These are phyloP conservation scores for Alopecurus myosuroides DNA, from an alignment of 176 grass and related monocot species.

Conservation along the genomic window DNA sequence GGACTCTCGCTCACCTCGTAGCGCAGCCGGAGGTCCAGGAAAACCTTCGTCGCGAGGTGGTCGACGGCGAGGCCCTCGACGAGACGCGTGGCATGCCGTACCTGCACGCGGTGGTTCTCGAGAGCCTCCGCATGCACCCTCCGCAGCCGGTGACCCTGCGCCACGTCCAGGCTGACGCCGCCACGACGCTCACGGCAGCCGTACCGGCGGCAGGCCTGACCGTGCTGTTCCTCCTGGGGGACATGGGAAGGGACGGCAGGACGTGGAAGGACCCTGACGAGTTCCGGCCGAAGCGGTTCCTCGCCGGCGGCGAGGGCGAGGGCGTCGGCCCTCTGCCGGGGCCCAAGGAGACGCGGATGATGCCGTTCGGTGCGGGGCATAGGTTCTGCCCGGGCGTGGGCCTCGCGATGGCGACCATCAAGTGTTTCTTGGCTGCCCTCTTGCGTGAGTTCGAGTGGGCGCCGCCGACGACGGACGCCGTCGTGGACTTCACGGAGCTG, in stretches of 20 bases:
- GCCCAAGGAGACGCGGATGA: conserved; percentile 8
- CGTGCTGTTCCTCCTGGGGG: neutral
- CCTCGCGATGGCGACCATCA: neutral
- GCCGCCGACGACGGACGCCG: neutral
- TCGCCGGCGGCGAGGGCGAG: conserved; percentile 27
- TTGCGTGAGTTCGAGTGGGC: conserved; percentile 9
- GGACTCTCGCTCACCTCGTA: neutral
- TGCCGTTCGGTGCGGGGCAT: conserved; percentile 7
- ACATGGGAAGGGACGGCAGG: neutral
- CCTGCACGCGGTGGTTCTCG: neutral
- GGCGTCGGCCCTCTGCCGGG: neutral
- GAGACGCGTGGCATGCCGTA: neutral
- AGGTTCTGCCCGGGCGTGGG: neutral
- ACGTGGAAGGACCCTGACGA: neutral
- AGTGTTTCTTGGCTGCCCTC: neutral
- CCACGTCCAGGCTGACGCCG: neutral
- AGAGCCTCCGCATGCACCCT: neutral
- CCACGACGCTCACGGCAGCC: too few species aligned
- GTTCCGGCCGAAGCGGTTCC: conserved; percentile 55
- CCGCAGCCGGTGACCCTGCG: neutral
- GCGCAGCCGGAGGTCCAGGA: neutral
- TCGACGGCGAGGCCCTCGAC: neutral
- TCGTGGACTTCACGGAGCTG: neutral
- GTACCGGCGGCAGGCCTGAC: neutral
- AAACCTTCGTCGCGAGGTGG: neutral